Conservation (phyloP, 805 yeast genomes). For the Yarrowia sp. region DNA sequence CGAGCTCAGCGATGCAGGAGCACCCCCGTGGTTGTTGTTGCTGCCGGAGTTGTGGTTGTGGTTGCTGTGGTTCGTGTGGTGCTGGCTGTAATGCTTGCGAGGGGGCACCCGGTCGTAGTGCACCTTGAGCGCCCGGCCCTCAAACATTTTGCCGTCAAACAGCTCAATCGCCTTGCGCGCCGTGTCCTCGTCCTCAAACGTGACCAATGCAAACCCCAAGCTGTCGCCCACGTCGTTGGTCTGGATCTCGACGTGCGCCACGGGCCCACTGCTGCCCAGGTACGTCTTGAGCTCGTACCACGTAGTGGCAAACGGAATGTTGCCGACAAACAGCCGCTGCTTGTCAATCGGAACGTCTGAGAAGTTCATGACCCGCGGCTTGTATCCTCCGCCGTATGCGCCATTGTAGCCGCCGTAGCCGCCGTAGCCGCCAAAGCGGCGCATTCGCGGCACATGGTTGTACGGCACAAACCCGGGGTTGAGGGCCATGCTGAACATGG, state of each 20-base stretch:
- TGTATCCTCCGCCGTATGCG: slow-evolving; percentile 14
- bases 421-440: slow-evolving; percentile 18
- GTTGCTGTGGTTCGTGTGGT: not conserved
- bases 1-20: slow-evolving; percentile 4
- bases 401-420: slow-evolving; percentile 5
- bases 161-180: slow-evolving; percentile 50
- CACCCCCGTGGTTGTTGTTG: not conserved
- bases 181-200: slow-evolving; percentile 48
- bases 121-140: slow-evolving; percentile 61
- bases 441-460: slow-evolving; percentile 16
- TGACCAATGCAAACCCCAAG: slow-evolving; percentile 66
- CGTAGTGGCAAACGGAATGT: slow-evolving; percentile 38
- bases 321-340: slow-evolving; percentile 40
- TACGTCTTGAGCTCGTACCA: slow-evolving; percentile 39
- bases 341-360: slow-evolving; percentile 30
- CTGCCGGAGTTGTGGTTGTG: not conserved
- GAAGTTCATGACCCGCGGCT: slow-evolving; percentile 15
- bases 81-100: slow-evolving; percentile 25
- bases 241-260: slow-evolving; percentile 43
- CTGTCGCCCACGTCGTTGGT: slow-evolving; percentile 42
- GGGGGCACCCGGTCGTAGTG: slow-evolving; percentile 47
- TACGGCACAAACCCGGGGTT: slow-evolving; percentile 2
- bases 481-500: slow-evolving; percentile 10
- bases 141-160: slow-evolving; percentile 54
- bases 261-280: slow-evolving; percentile 34